These are phyloP conservation scores for Verticillium nubilum DNA, from an alignment of 2,329 filamentous ascomycete genomes.

Conservation along the genomic window DNA sequence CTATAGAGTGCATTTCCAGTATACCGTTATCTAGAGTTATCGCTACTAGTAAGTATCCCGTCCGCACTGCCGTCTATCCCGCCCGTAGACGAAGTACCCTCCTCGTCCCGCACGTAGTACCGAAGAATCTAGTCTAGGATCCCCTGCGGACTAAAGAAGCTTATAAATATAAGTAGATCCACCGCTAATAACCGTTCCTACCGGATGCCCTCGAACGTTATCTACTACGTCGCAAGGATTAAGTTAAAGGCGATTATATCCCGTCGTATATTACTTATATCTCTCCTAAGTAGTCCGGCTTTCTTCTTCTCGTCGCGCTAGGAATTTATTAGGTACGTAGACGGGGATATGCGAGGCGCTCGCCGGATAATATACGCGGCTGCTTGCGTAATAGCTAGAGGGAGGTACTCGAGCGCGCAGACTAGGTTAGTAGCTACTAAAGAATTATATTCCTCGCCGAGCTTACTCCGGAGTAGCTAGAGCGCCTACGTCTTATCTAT, in stretches of 20 bases:
- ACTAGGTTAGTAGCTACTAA: neutral
- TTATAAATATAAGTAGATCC: conserved; percentile 36
- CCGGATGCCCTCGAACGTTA: conserved; percentile 24
- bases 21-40: conserved; percentile 9
- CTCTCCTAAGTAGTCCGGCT: neutral
- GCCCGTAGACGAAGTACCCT: conserved; percentile 2
- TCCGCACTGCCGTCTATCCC: conserved; percentile 8
- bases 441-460: too few species aligned
- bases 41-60: conserved; percentile 26
- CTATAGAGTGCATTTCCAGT: conserved; percentile 37
- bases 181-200: conserved; percentile 25
- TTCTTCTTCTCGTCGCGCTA: neutral
- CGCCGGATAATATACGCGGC: neutral
- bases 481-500: neutral
- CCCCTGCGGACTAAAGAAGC: conserved; percentile 37
- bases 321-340: neutral
- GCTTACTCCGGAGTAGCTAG: too few species aligned
- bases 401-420: neutral
- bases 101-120: neutral
- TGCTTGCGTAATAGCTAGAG: neutral
- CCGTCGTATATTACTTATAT: neutral
- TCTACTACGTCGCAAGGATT: conserved; percentile 19
- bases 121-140: conserved; percentile 21
- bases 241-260: conserved; percentile 13
- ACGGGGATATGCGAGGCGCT: neutral